These are phyloP conservation scores for Achlya hypogyna DNA, from an alignment of 352 stramenopile species.

Conservation along the genomic window DNA sequence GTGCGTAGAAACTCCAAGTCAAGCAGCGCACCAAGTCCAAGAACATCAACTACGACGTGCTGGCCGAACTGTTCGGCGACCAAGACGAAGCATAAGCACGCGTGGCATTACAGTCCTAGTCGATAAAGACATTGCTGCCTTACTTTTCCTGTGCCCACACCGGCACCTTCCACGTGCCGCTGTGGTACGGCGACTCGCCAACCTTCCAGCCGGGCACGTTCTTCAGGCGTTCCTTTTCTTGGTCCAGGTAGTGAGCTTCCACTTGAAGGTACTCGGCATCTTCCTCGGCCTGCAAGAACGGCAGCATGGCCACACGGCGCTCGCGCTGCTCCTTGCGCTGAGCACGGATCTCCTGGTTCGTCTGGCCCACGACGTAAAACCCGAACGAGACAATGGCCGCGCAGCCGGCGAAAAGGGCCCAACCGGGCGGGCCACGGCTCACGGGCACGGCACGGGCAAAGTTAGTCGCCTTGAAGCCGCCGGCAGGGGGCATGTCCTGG, in stretches of 20 bases:
- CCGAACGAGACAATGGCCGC: conserved; percentile 64
- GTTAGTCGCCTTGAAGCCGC: conserved; percentile 64
- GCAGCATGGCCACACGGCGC: conserved; percentile 87
- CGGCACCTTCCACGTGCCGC: conserved; percentile 66
- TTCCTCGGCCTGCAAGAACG: conserved; percentile 93
- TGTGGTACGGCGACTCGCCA: conserved; percentile 85
- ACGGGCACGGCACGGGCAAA: conserved; percentile 54
- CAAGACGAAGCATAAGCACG: conserved; percentile 4
- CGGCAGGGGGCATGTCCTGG: conserved; percentile 76
- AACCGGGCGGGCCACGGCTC: conserved; percentile 62
- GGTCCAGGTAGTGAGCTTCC: conserved; percentile 81
- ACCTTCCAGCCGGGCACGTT: conserved; percentile 88
- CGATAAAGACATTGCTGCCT: not conserved
- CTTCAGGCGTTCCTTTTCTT: conserved; percentile 94
- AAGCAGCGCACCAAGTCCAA: conserved; percentile 46
- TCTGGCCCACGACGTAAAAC: conserved; percentile 67
- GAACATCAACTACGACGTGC: conserved; percentile 86
- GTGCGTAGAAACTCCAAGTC: conserved; percentile 55
- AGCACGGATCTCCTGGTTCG: conserved; percentile 62
- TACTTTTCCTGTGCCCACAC: conserved; percentile 69
- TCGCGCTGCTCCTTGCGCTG: conserved; percentile 82
- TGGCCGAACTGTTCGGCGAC: conserved; percentile 82
- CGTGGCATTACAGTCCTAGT: too few species aligned
- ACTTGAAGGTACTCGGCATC: conserved; percentile 85
- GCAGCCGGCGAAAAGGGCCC: conserved; percentile 63